phyloP scores from a whole-genome alignment of 495 filamentous ascomycete species.

The Viridothelium virens region DNA sequence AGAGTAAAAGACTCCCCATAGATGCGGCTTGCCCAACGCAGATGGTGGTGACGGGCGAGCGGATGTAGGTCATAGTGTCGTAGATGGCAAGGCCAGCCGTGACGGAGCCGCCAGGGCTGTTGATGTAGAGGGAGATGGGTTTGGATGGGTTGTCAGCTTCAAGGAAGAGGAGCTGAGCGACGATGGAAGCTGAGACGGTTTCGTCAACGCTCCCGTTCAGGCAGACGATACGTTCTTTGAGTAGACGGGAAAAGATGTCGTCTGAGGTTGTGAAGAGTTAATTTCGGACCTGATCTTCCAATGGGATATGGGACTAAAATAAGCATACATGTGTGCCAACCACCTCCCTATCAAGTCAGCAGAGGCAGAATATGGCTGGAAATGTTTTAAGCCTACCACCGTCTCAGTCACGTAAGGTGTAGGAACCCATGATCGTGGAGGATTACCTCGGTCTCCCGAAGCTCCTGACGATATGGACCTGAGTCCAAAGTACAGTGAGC shows the following conservation, averaged over 20 bases:
- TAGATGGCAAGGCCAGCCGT: conserved; percentile 94
- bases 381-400: conserved; percentile 52
- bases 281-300: conserved; percentile 59
- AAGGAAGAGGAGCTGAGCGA: conserved; percentile 93
- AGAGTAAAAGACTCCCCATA: conserved; percentile 86
- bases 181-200: conserved; percentile 76
- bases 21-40: conserved; percentile 91
- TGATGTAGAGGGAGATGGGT: conserved; percentile 94
- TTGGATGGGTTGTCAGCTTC: conserved; percentile 94
- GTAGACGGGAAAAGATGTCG: conserved; percentile 33
- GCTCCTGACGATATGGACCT: neutral
- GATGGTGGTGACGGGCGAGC: conserved; percentile 82
- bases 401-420: conserved; percentile 42
- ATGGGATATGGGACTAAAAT: conserved; percentile 61
- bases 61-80: conserved; percentile 98
- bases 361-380: neutral
- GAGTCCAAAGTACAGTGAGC: conserved; percentile 4
- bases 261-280: conserved; percentile 34
- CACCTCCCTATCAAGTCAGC: conserved; percentile 62
- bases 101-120: conserved; percentile 92
- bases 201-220: conserved; percentile 91
- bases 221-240: conserved; percentile 86
- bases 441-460: conserved; percentile 5
- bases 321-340: conserved; percentile 76
- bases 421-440: conserved; percentile 32